These are phyloP conservation scores for Elaeis oleifera DNA, from an alignment of 202 grass and related monocot genomes.

Conservation along the genomic window DNA sequence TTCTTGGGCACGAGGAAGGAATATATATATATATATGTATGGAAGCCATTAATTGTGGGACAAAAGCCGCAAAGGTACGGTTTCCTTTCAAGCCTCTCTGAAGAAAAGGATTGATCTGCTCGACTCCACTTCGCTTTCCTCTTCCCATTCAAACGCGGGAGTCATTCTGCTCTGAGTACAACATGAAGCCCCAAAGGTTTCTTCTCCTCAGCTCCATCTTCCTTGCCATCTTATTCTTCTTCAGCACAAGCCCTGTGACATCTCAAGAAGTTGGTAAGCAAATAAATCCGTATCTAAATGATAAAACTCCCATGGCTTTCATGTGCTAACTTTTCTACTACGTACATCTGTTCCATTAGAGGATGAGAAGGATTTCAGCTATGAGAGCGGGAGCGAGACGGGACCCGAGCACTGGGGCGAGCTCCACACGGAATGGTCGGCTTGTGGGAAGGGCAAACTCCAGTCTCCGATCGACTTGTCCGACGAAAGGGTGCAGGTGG, in stretches of 20 bases:
- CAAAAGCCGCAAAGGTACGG: too few species aligned
- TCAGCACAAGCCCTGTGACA: not conserved
- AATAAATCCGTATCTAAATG: not conserved
- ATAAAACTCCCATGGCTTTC: not conserved
- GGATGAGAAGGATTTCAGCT: slow-evolving; percentile 7
- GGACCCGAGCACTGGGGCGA: slow-evolving; percentile 2
- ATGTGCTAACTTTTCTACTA: not conserved
- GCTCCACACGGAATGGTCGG: not conserved
- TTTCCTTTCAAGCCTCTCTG: too few species aligned
- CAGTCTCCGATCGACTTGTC: slow-evolving; percentile 3
- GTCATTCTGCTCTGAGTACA: too few species aligned
- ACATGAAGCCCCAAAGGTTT: too few species aligned
- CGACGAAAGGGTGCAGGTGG: not conserved
- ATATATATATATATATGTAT: too few species aligned
- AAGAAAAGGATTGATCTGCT: too few species aligned
- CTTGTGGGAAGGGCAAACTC: not conserved
- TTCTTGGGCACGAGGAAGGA: too few species aligned
- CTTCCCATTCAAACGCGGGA: too few species aligned
- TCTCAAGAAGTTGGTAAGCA: slow-evolving; percentile 8
- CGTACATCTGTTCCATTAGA: not conserved
- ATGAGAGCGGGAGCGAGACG: not conserved
- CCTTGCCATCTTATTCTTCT: too few species aligned
- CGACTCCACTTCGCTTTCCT: too few species aligned
- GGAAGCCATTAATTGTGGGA: too few species aligned
- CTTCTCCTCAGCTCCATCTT: too few species aligned